Evolutionary conservation across 225 moss, liverwort and hornwort species (phyloP).

Genomic region (Asterella californica): DNA sequence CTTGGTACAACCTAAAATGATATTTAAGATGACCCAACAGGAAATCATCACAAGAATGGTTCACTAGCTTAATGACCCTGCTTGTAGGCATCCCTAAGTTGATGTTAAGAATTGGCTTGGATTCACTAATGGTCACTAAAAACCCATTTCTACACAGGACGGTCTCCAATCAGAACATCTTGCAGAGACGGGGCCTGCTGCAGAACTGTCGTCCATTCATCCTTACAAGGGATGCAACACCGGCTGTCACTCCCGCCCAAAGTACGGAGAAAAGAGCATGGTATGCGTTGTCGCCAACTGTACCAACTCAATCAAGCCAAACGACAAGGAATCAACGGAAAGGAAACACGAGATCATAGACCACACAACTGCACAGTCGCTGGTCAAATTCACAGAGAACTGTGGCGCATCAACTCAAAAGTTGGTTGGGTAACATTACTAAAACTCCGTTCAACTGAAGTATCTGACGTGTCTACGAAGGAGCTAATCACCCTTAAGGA

Average conservation of each 20-base stretch:
- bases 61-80: neutral
- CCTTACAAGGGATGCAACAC: slow-evolving; percentile 67
- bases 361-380: neutral
- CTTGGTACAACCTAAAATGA: neutral
- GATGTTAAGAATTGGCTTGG: neutral
- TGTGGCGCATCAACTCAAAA: too few species aligned
- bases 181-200: slow-evolving; percentile 88
- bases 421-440: too few species aligned
- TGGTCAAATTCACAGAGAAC: too few species aligned
- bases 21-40: slow-evolving; percentile 14
- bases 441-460: neutral
- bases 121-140: neutral
- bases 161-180: slow-evolving; percentile 35
- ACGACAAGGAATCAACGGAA: neutral
- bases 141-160: neutral
- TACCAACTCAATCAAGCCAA: slow-evolving; percentile 13
- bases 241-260: slow-evolving; percentile 79
- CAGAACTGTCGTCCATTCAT: slow-evolving; percentile 88
- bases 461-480: neutral
- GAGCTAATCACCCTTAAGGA: neutral
- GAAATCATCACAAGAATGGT: slow-evolving; percentile 5
- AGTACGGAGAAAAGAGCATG: slow-evolving; percentile 78
- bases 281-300: slow-evolving; percentile 77
- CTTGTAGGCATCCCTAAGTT: neutral
- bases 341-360: neutral